Conservation (phyloP, 257 asterid species). For the Ocimum tenuiflorum region DNA sequence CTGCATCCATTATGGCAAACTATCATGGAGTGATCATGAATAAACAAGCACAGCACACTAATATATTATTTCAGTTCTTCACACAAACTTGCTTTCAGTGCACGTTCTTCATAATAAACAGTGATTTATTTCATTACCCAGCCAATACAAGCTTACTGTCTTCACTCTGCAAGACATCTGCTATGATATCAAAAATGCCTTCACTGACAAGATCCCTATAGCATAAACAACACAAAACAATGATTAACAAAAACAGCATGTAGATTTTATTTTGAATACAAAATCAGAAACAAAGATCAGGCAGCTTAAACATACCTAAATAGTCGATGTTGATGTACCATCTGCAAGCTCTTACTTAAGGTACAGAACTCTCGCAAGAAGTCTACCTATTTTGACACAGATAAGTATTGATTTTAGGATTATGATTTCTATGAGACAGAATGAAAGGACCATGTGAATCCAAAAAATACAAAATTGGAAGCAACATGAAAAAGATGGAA, state of each 20-base stretch:
- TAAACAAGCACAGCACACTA: neutral
- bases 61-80: neutral
- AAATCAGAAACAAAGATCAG: neutral
- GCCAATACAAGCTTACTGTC: conserved; percentile 82
- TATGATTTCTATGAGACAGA: neutral
- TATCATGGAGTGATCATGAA: conserved; percentile 19
- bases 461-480: neutral
- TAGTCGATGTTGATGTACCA: conserved; percentile 83
- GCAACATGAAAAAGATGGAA: neutral
- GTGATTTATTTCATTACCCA: conserved; percentile 54
- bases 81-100: neutral
- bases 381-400: conserved; percentile 45
- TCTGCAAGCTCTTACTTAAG: conserved; percentile 87
- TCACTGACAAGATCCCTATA: conserved; percentile 86
- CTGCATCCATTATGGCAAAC: conserved; percentile 59
- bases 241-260: neutral
- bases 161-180: conserved; percentile 65
- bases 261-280: neutral
- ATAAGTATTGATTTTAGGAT: neutral
- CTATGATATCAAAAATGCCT: conserved; percentile 79
- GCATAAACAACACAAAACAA: conserved; percentile 15
- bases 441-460: neutral
- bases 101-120: conserved; percentile 7
- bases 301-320: conserved; percentile 48
- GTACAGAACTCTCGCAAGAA: conserved; percentile 92